Conservation (phyloP, 805 yeast species). For the Kluyveromyces aestuarii region DNA sequence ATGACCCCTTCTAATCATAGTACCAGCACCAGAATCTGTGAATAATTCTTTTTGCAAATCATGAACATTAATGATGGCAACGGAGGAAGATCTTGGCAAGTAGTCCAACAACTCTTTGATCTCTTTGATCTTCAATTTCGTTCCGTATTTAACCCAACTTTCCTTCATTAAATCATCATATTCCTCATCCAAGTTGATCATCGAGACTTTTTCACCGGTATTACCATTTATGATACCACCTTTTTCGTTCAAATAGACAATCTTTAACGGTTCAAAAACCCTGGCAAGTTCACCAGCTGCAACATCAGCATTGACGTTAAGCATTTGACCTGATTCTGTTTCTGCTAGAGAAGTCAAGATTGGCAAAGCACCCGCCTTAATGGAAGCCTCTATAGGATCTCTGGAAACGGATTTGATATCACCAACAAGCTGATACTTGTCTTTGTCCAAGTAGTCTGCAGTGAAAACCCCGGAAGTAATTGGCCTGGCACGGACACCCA, state of each 20-base stretch:
- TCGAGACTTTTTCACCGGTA: slow-evolving; percentile 82
- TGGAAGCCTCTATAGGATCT: slow-evolving; percentile 85
- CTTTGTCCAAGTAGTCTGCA: slow-evolving; percentile 85
- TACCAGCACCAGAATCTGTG: slow-evolving; percentile 99
- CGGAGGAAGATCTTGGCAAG: slow-evolving; percentile 94
- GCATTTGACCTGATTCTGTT: slow-evolving; percentile 91
- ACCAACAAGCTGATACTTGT: slow-evolving; percentile 89
- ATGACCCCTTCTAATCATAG: slow-evolving; percentile 95
- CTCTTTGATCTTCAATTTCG: slow-evolving; percentile 93
- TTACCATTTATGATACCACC: slow-evolving; percentile 94
- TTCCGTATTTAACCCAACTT: slow-evolving; percentile 98
- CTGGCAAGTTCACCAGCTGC: slow-evolving; percentile 98
- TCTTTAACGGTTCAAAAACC: slow-evolving; percentile 93
- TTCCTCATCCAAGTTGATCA: slow-evolving; percentile 92
- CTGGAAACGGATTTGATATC: slow-evolving; percentile 79
- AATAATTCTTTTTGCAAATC: slow-evolving; percentile 95
- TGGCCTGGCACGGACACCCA: slow-evolving; percentile 98
- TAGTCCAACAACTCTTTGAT: slow-evolving; percentile 89
- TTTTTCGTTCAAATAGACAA: slow-evolving; percentile 92
- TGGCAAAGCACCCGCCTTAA: slow-evolving; percentile 93
- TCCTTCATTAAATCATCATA: slow-evolving; percentile 84
- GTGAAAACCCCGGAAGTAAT: slow-evolving; percentile 95
- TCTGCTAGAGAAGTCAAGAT: slow-evolving; percentile 95
- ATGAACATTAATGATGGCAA: slow-evolving; percentile 90
- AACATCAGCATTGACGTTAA: slow-evolving; percentile 96